These are phyloP conservation scores for Scalesia atractyloides DNA, from an alignment of 129 eudicot species.

Conservation along the genomic window DNA sequence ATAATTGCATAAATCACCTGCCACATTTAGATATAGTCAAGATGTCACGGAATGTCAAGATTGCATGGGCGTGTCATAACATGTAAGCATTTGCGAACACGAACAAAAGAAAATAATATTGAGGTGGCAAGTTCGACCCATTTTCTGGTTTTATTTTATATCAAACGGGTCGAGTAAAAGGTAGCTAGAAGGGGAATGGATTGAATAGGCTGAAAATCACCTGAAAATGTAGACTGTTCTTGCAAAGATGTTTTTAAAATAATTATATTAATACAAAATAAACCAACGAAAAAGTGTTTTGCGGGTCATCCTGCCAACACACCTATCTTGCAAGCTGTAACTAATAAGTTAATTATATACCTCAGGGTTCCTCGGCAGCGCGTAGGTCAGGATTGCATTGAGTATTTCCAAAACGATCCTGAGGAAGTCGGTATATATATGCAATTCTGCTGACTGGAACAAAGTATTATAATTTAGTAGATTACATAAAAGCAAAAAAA, in stretches of 20 bases:
- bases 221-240: background rate
- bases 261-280: background rate
- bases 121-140: too few species aligned
- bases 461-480: constrained; percentile 19
- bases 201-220: background rate
- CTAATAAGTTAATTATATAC: constrained; percentile 34
- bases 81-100: background rate
- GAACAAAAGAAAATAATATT: background rate
- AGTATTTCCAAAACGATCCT: constrained; percentile 91
- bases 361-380: constrained; percentile 95
- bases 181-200: background rate
- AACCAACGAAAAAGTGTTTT: background rate
- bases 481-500: background rate
- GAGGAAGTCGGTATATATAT: constrained; percentile 86
- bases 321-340: background rate
- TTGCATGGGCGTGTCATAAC: background rate
- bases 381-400: constrained; percentile 81
- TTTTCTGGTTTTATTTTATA: background rate
- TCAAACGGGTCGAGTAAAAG: background rate
- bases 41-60: constrained; percentile 1
- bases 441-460: constrained; percentile 83
- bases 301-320: background rate
- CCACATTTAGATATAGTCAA: constrained; percentile 5
- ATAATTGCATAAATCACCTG: constrained; percentile 97
- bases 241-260: background rate